Evolutionary conservation across 2,329 filamentous ascomycete genomes (phyloP), one percentile per base, ranked within the genome.

Genomic region (Pyricularia sp.): DNA sequence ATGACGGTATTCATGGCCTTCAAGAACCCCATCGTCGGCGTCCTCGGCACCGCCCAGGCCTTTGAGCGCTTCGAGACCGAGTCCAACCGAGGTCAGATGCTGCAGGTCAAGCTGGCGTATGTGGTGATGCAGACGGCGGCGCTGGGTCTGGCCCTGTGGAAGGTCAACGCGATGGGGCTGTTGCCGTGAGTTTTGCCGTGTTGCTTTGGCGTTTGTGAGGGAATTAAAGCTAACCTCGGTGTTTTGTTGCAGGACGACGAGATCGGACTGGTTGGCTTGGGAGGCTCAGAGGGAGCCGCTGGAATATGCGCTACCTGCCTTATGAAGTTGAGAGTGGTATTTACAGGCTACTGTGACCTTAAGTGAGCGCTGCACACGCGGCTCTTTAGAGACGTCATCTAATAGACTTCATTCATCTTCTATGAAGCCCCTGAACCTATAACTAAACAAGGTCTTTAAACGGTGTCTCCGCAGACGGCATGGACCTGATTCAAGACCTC

Each of bases 1-100:
- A 98, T 98, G 93, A 99, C 98, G 94, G 94, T 98, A 23, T 94
- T 94, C 76, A 98, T 97, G 91, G 90, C 97, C 64, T 99, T 99
- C 86, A 98, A 98, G 84, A 96, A 92, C 73, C 95, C 95, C 11
- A 86, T 99, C 70, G 88, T 92, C 79, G 95, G 94, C 42, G 82
- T 98, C 64, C 81, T 97, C 70, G 88, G 84, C 73, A 94, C 94
- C 65, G 93, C 95, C 77, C 87, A 90, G 76, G 92, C 92, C n/a
- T 98, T 99, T 78, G 88, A 92, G 76, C 90, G 91, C 71, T 97
- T 97, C 79, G 93, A 97, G 78, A 94, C 92, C 25, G 89, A 93
- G 68, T 88, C 86, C 42, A 97, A 92, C 73, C 87, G 85, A 72
- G 82, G 81, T 58, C 87, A 92, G 77, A 85, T 98, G 74, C 78